Evolutionary conservation across 805 yeast species (phyloP), one percentile per base, ranked within the genome.

Genomic region (Hanseniaspora jakobsenii): DNA sequence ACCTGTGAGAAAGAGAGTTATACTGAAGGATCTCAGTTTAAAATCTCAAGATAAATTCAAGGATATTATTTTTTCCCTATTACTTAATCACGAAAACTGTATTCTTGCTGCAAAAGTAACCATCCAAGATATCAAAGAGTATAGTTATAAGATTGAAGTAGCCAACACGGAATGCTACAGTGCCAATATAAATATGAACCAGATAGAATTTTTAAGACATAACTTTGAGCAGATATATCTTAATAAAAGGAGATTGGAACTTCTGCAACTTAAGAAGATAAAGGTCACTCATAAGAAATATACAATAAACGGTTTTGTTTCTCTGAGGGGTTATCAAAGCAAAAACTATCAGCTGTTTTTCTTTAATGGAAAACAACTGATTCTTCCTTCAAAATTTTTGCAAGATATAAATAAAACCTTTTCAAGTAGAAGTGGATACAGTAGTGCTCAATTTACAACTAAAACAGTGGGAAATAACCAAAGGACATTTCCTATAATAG

Each of bases 331-430:
- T 1, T 48, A 58, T 1, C 62, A 62, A 44, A 53, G 67, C 0
- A 65, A 59, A 34, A 48, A 52, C 1, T 61, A 64, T 46, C 81
- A 75, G 50, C 67, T 63, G 40, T 51, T 74, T 1, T 70, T 63
- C 42, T 50, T 72, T 18, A 73, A 77, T 19, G 9, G 34, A n/a
- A 40, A 32, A 18, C 53, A 64, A 64, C 2, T 58, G 70, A 19
- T 6, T 35, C 44, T 36, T 19, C 51, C 36, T 2, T 45, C 48
- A n/a, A 53, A 46, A 51, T 12, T n/a, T n/a, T n/a, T n/a, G n/a
- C n/a, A n/a, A n/a, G n/a, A n/a, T n/a, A 39, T 32, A 21, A 43
- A 46, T 35, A 39, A 29, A 2, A 47, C 43, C 4, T 17, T 64
- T 8, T 22, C 35, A 2, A 51, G 48, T 16, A 38, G 21, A 0